Evolutionary conservation across 2,329 filamentous ascomycete genomes (phyloP), one percentile per base, ranked within the genome.

Genomic region (Raffaelea arxii): DNA sequence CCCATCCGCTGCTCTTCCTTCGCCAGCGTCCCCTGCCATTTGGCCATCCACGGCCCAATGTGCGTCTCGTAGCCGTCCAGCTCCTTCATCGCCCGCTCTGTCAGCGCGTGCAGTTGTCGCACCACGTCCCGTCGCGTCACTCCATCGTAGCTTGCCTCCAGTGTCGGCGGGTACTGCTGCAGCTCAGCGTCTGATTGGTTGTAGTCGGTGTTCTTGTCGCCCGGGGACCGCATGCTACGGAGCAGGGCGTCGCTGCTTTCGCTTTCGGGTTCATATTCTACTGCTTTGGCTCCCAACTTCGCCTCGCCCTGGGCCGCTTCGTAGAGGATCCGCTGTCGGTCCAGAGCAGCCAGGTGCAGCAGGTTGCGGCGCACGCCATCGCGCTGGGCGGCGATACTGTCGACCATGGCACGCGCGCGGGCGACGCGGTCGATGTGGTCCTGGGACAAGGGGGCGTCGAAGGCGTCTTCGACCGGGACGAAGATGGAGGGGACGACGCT

Each of bases 311-410:
- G 44, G 11, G 51, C 51, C 3, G 59, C 59, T 7, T 52, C 49
- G 16, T 48, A 47, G 4, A 62, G 36, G 24, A 62, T 55, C 14
- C 62, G 62, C 22, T 46, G 48, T 46, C 58, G 59, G 51, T 66
- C 63, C 19, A 62, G 58, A 41, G 58, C 54, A 32, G 63, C 61
- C 41, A 65, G 57, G 49, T 57, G 58, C 24, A 58, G 32, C 21
- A 65, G 48, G 39, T 64, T 65, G 21, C 58, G 53, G 24, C 54
- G 54, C 19, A 65, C 59, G 14, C 54, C 59, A 2, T 47, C 47
- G 12, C 53, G 54, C 44, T 63, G 58, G 44, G 54, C 53, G 25
- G 65, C 61, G 30, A 65, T 48, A 25, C 55, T 59, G 25, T 57
- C 48, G 11, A 63, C 50, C 37, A 61, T 59, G 25, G 49, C 44